These are phyloP conservation scores for Bolboschoenoplectus hybrid DNA, from an alignment of 202 grass and related monocot genomes.

Conservation along the genomic window DNA sequence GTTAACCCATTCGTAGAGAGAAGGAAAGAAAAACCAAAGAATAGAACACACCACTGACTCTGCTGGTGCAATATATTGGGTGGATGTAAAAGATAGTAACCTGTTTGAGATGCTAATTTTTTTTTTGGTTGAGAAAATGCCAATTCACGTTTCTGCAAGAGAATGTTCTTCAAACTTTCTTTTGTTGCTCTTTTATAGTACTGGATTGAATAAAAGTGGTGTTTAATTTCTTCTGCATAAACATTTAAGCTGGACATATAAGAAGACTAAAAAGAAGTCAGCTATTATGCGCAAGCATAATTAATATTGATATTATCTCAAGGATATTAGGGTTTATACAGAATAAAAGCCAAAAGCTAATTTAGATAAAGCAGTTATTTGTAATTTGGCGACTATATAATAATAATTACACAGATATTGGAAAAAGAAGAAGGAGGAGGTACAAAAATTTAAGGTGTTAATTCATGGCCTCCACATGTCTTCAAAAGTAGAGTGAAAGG, in stretches of 20 bases:
- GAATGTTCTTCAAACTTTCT: background rate
- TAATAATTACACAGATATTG: slow-evolving; percentile 1
- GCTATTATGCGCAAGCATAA: background rate
- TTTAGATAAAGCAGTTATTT: background rate
- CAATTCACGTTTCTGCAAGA: background rate
- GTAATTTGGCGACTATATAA: background rate
- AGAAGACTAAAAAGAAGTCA: background rate
- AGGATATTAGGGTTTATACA: slow-evolving; percentile 11
- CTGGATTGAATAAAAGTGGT: background rate
- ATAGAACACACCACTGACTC: background rate
- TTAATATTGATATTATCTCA: background rate
- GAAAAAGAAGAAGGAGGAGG: background rate
- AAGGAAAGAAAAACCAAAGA: background rate
- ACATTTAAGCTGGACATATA: background rate
- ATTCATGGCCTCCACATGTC: slow-evolving; percentile 91
- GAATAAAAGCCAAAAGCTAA: background rate
- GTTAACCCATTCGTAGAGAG: background rate
- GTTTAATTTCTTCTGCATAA: background rate
- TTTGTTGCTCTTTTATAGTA: background rate
- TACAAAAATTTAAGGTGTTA: background rate
- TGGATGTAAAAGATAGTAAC: background rate
- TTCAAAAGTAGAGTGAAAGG: slow-evolving; percentile 65
- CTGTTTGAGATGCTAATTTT: background rate
- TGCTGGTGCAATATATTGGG: background rate
- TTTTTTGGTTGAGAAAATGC: background rate